phyloP scores from a whole-genome alignment of 2,329 filamentous ascomycete genomes.

The Aurifilum marmelostoma region DNA sequence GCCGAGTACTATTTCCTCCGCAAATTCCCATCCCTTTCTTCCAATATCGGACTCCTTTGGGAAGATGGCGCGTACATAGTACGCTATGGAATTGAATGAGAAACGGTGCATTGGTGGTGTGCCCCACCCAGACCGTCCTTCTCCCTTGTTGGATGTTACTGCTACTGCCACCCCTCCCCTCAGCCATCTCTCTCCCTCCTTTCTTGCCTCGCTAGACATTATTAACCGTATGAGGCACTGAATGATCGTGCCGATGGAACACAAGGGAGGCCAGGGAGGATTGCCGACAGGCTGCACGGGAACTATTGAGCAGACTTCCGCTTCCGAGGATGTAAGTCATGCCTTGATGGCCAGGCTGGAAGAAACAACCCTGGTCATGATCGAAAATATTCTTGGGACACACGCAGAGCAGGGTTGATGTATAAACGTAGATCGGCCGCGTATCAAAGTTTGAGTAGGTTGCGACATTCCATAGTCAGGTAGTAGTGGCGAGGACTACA shows the following conservation, averaged over 20 bases:
- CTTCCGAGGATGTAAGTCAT: neutral
- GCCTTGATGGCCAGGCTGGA: neutral
- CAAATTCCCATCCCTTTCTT: neutral
- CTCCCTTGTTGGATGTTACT: neutral
- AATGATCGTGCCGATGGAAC: neutral
- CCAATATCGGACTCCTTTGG: neutral
- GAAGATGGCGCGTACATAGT: neutral
- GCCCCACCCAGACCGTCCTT: neutral
- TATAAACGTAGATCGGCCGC: neutral
- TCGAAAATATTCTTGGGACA: neutral
- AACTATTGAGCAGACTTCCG: neutral
- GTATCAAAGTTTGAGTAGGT: neutral
- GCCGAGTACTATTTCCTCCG: neutral
- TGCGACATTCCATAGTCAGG: neutral
- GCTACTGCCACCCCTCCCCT: neutral
- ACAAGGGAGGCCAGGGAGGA: neutral
- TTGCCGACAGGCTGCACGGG: neutral
- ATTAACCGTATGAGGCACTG: slow-evolving; percentile 12
- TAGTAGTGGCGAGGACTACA: neutral
- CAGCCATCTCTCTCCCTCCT: neutral
- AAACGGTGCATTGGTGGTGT: slow-evolving; percentile 1
- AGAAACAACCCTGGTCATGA: neutral
- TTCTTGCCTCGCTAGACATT: neutral
- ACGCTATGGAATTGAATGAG: neutral
- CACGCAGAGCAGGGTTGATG: neutral